Evolutionary conservation across 2,329 filamentous ascomycete species (phyloP), one percentile per base, ranked within the genome.

Genomic region (Aspergillus alliaceus): DNA sequence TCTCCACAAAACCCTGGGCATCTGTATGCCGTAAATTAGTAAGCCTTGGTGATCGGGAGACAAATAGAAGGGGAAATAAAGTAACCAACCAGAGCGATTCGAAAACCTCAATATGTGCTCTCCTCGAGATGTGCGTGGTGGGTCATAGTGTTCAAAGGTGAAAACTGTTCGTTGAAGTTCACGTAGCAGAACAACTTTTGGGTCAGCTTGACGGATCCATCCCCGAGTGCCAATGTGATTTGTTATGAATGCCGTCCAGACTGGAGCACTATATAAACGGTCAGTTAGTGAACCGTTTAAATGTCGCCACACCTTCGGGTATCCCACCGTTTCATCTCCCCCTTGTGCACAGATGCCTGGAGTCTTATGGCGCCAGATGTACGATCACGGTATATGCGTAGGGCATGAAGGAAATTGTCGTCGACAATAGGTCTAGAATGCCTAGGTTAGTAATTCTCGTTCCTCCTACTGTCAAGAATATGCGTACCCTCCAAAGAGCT

Each of bases 201-300:
- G 50, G 1, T 74, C 74, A 1, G 77, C 63, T 11, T 69, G 71
- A 39, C 75, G 76, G 57, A 82, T 75, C 82, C 83, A 86, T 32
- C 71, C 72, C 5, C 70, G 75, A 51, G 76, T 72, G 27, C 72
- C 70, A 32, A 83, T 70, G 54, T 80, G 77, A 24, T 78, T 70
- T 1, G 80, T 81, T 20, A 84, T 75, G 59, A 84, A 85, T 0
- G 82, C 81, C 2, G 84, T 87, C 85, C 85, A 87, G 54, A 87
- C 81, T 0, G 85, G 84, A 2, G 82, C 80, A 20, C 78, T 80
- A 49, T 18, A 2, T 34, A 15, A 57, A 31, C 14, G 24, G 20
- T 9, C 40, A 44, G 37, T 52, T 6, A 47, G 42, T 9, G 11
- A 12, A n/a, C 1, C 14, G 5, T 5, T n/a, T 11, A 39, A 8